Conservation (phyloP, 2,329 filamentous ascomycete genomes). For the Penicillium sp. region DNA sequence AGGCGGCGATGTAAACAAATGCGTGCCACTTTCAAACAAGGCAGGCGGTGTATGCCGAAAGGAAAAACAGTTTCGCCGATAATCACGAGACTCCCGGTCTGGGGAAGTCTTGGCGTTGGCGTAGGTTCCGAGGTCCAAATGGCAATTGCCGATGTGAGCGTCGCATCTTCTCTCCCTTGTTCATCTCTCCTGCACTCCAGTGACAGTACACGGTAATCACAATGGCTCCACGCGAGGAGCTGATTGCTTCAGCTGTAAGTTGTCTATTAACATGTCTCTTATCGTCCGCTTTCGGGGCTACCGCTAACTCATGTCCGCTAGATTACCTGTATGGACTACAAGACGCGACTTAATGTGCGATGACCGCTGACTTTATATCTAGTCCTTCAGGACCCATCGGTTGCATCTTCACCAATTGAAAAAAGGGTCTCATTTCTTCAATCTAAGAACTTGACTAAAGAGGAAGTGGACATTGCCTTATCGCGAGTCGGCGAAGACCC, state of each 20-base stretch:
- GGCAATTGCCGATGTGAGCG: conserved; percentile 27
- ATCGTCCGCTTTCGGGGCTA: conserved; percentile 24
- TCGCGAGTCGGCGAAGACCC: conserved; percentile 66
- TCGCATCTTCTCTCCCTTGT: conserved; percentile 16
- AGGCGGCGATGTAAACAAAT: conserved; percentile 38
- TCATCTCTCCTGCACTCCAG: conserved; percentile 11
- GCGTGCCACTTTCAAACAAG: conserved; percentile 20
- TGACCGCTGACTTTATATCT: conserved; percentile 21
- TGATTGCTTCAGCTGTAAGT: conserved; percentile 76
- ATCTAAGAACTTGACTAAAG: conserved; percentile 94
- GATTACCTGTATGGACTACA: conserved; percentile 50
- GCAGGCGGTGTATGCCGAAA: conserved; percentile 30
- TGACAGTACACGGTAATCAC: conserved; percentile 43
- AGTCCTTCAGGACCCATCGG: conserved; percentile 94
- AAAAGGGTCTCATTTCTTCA: conserved; percentile 90
- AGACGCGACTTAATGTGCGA: background rate
- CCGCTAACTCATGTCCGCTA: conserved; percentile 33
- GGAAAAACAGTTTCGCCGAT: conserved; percentile 23
- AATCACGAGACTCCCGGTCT: conserved; percentile 33
- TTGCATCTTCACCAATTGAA: conserved; percentile 84
- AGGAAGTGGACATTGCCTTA: conserved; percentile 86
- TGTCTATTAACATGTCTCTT: conserved; percentile 15
- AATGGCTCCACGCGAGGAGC: conserved; percentile 84
- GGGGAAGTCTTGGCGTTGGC: conserved; percentile 30
- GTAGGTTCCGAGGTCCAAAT: conserved; percentile 40